These are phyloP conservation scores for Fomitopsis pulvina DNA, from an alignment of 768 basidiomycete species.

Conservation along the genomic window DNA sequence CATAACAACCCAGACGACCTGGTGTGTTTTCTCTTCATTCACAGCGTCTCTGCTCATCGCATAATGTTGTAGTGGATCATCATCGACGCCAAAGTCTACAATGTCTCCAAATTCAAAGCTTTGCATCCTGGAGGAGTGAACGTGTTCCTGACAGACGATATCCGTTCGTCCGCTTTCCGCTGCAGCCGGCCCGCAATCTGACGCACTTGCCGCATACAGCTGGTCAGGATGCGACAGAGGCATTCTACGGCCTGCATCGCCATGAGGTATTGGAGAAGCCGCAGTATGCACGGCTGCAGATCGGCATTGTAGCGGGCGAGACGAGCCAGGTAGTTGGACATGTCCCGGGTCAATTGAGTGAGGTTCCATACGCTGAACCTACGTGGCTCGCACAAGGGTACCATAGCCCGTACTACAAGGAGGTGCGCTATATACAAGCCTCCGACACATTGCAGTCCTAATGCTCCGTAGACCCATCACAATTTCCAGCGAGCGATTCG, in stretches of 20 bases:
- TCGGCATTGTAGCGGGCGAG: conserved; percentile 69
- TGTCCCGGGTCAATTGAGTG: conserved; percentile 52
- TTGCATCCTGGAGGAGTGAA: conserved; percentile 81
- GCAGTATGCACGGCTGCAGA: conserved; percentile 64
- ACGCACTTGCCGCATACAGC: conserved; percentile 33
- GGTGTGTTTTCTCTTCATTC: conserved; percentile 29
- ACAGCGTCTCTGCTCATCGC: neutral
- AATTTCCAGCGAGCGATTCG: conserved; percentile 54
- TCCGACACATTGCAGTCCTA: neutral
- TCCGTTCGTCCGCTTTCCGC: conserved; percentile 49
- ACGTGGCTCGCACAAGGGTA: conserved; percentile 72
- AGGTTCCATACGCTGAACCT: conserved; percentile 85
- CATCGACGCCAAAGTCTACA: conserved; percentile 79
- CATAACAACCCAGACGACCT: conserved; percentile 78
- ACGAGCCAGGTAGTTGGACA: conserved; percentile 43
- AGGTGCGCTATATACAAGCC: conserved; percentile 36
- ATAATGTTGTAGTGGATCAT: conserved; percentile 58
- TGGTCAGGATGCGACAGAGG: conserved; percentile 82
- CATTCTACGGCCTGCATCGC: conserved; percentile 85
- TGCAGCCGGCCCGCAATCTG: no score
- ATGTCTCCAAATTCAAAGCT: conserved; percentile 71
- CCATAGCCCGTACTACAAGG: conserved; percentile 71
- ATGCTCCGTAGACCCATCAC: conserved; percentile 45
- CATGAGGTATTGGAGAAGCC: conserved; percentile 75
- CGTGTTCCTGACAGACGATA: conserved; percentile 71